Conservation (phyloP, 2,329 filamentous ascomycete genomes). For the Epichloe gansuensis region DNA sequence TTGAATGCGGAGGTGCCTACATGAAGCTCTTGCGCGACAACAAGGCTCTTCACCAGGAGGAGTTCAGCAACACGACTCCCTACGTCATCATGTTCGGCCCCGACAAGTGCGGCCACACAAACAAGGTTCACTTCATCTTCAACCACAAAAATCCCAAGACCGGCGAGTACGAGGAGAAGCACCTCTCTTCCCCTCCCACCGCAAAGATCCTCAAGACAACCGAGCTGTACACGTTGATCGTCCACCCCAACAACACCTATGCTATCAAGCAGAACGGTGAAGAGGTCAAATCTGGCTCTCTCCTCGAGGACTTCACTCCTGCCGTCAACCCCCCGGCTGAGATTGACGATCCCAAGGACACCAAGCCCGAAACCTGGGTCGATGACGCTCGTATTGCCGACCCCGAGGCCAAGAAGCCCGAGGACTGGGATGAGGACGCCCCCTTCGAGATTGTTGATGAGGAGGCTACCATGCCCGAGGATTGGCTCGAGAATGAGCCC, state of each 20-base stretch:
- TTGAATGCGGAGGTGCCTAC: conserved; percentile 97
- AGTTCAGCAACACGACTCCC: conserved; percentile 94
- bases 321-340: conserved; percentile 89
- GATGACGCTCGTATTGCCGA: conserved; percentile 85
- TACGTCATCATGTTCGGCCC: conserved; percentile 99
- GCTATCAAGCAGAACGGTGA: conserved; percentile 86
- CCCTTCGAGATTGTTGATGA: conserved; percentile 93
- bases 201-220: conserved; percentile 85
- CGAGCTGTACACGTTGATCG: conserved; percentile 90
- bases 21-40: conserved; percentile 98
- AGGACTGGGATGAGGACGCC: conserved; percentile 98
- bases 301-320: conserved; percentile 86
- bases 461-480: conserved; percentile 79
- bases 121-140: conserved; percentile 99
- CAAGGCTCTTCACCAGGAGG: conserved; percentile 89
- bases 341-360: conserved; percentile 89
- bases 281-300: conserved; percentile 73
- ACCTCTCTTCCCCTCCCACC: conserved; percentile 69
- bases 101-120: conserved; percentile 97
- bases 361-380: conserved; percentile 92
- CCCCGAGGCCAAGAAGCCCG: conserved; percentile 87
- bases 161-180: conserved; percentile 99
- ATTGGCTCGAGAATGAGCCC: conserved; percentile 91
- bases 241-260: conserved; percentile 93
- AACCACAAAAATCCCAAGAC: conserved; percentile 99